These are phyloP conservation scores for Septoria petroselini DNA, from an alignment of 2,329 filamentous ascomycete species.

Conservation along the genomic window DNA sequence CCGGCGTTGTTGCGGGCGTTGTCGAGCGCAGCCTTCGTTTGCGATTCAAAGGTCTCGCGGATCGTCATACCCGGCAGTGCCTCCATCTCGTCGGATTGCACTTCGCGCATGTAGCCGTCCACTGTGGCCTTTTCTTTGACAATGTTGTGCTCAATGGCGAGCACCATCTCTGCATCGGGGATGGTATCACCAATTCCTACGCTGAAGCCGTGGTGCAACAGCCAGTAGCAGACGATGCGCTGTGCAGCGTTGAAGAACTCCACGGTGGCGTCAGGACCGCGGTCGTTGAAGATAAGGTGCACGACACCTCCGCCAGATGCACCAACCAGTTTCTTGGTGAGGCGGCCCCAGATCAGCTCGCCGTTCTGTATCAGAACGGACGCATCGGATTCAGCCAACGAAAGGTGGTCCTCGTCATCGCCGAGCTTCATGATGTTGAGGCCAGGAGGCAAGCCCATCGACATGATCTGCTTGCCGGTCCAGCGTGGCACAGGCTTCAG, in stretches of 20 bases:
- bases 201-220: conserved; percentile 92
- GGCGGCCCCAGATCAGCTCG: conserved; percentile 82
- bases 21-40: conserved; percentile 91
- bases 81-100: conserved; percentile 84
- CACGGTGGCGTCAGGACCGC: conserved; percentile 80
- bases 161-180: conserved; percentile 79
- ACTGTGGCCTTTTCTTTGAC: conserved; percentile 79
- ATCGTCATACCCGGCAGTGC: conserved; percentile 98
- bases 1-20: conserved; percentile 94
- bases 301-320: conserved; percentile 86
- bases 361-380: conserved; percentile 77
- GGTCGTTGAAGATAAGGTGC: conserved; percentile 94
- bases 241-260: conserved; percentile 95
- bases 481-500: conserved; percentile 87
- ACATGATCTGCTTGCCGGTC: conserved; percentile 98
- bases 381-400: conserved; percentile 50
- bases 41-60: conserved; percentile 95
- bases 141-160: conserved; percentile 79
- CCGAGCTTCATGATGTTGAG: conserved; percentile 69
- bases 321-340: conserved; percentile 93
- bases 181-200: conserved; percentile 99
- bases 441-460: conserved; percentile 82
- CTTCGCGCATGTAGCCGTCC: conserved; percentile 67
- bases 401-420: conserved; percentile 32
- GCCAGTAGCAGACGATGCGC: conserved; percentile 94